Evolutionary conservation across 495 filamentous ascomycete species (phyloP).

Genomic region (Trichoderma gamsii): DNA sequence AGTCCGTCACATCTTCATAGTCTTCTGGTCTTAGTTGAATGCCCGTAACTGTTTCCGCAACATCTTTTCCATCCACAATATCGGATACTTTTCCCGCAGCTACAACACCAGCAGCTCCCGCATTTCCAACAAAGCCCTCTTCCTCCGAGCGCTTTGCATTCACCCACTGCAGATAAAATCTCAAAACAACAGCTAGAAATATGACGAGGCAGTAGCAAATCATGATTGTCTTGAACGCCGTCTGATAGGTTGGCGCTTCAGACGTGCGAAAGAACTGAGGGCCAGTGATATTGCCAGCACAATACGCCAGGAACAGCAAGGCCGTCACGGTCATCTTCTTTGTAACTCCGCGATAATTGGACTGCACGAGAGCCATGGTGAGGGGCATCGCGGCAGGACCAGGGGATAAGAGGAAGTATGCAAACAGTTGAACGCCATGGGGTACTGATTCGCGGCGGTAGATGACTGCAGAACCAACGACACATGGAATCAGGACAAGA

Average conservation of each 20-base stretch:
- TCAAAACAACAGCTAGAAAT: constrained; percentile 33
- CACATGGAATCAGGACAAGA: constrained; percentile 28
- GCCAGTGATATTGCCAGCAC: constrained; percentile 46
- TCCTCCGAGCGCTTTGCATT: constrained; percentile 36
- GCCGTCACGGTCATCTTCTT: constrained; percentile 64
- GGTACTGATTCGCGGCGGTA: constrained; percentile 25
- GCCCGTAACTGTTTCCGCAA: constrained; percentile 25
- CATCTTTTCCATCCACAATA: constrained; percentile 26
- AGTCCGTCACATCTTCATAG: constrained; percentile 47
- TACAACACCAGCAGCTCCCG: constrained; percentile 38
- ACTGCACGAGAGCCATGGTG: constrained; percentile 33
- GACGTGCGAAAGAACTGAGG: constrained; percentile 30
- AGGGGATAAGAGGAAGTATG: constrained; percentile 32
- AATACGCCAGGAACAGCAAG: constrained; percentile 61
- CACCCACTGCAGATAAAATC: constrained; percentile 35
- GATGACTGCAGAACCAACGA: constrained; percentile 37
- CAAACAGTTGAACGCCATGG: constrained; percentile 27
- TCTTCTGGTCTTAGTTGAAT: constrained; percentile 39
- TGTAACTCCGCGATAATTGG: constrained; percentile 64
- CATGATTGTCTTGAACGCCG: constrained; percentile 47
- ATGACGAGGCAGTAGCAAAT: constrained; percentile 45
- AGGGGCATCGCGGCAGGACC: constrained; percentile 30
- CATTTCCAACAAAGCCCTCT: constrained; percentile 37
- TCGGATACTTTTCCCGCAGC: constrained; percentile 38
- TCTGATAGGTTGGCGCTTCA: constrained; percentile 33